Base-by-base conservation (phyloP, 2,329 filamentous ascomycete species). In the Hymenoscyphus linearis region DNA sequence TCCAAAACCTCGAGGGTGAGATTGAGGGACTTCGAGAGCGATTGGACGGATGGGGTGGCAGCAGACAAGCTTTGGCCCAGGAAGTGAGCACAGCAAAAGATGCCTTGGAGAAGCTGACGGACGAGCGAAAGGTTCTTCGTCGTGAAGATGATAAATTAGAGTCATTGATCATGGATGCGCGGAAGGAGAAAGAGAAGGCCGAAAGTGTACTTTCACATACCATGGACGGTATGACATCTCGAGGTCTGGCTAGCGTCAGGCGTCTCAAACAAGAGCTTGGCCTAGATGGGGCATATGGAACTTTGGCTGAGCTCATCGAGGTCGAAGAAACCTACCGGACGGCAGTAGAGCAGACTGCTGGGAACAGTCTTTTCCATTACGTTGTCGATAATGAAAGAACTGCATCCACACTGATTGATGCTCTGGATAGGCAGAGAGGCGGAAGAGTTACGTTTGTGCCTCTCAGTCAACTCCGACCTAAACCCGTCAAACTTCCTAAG, bases 391-490 rank as follows among this genome's bases (percentile, higher is more conserved):
- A 89, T 56, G 91, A 96, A 63, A 85, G 89, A 47, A 97, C 93
- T 0, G 92, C 93, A 0, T 91, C 90, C 1, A 85, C 85, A 67
- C 84, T 97, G 36, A 85, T 95, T 52, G 89, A 93, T 67, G 83
- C 86, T 14, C 80, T 99, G 31, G 89, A 92, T 72, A 87, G 86
- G 66, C 86, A 91, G 67, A 89, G 86, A 63, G 88, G 89, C 16
- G 95, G 95, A 13, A 85, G 95, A 71, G 84, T 99, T 18, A 99
- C 96, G 0, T 97, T 97, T 71, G 93, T 98, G 82, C 95, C 95
- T 0, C 80, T 99, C 22, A 93, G 91, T 65, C 87, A 93, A 65
- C 78, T 99, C 36, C 86, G 85, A 58, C 84, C 86, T 0, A 86
- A 86, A 60, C 80, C 85, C 16, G 77, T 85, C 57, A 93, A 93